These are phyloP conservation scores for Panicum miliaceum DNA, from an alignment of 176 grass and related monocot species.

Conservation along the genomic window DNA sequence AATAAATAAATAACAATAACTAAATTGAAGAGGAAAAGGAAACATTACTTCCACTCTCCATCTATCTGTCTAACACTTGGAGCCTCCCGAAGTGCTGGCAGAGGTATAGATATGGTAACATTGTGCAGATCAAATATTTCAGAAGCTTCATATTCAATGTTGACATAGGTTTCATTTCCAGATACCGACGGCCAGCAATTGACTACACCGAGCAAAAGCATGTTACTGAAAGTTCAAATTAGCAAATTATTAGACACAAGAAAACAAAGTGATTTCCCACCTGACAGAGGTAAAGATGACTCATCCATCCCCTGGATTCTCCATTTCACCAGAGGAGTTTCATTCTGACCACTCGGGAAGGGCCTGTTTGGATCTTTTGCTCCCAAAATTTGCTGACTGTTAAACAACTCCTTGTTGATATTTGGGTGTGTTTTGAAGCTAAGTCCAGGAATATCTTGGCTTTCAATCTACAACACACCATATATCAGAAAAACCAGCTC, in stretches of 20 bases:
- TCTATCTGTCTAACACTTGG: slow-evolving; percentile 85
- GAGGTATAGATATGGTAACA: slow-evolving; percentile 82
- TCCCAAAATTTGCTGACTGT: slow-evolving; percentile 72
- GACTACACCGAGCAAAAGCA: slow-evolving; percentile 44
- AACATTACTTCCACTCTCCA: slow-evolving; percentile 95
- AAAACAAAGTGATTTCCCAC: slow-evolving; percentile 45
- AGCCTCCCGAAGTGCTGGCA: slow-evolving; percentile 61
- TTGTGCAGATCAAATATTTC: slow-evolving; percentile 85
- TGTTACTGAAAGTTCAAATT: slow-evolving; percentile 30
- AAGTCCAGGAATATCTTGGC: slow-evolving; percentile 68
- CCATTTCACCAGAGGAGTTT: slow-evolving; percentile 89
- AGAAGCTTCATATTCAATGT: slow-evolving; percentile 89
- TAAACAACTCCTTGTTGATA: slow-evolving; percentile 86
- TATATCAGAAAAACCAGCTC: slow-evolving; percentile 29
- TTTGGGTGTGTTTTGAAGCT: slow-evolving; percentile 88
- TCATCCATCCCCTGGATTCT: slow-evolving; percentile 89
- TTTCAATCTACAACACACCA: slow-evolving; percentile 69
- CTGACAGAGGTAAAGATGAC: slow-evolving; percentile 69
- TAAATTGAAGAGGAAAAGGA: slow-evolving; percentile 31
- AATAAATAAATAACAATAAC: slow-evolving; percentile 22
- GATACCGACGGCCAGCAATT: slow-evolving; percentile 89
- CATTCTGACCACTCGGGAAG: slow-evolving; percentile 90
- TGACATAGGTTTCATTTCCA: slow-evolving; percentile 79
- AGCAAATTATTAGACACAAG: slow-evolving; percentile 22
- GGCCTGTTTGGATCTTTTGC: slow-evolving; percentile 89